Conservation (phyloP, 805 yeast species). For the Alloascoidea hylecoeti region DNA sequence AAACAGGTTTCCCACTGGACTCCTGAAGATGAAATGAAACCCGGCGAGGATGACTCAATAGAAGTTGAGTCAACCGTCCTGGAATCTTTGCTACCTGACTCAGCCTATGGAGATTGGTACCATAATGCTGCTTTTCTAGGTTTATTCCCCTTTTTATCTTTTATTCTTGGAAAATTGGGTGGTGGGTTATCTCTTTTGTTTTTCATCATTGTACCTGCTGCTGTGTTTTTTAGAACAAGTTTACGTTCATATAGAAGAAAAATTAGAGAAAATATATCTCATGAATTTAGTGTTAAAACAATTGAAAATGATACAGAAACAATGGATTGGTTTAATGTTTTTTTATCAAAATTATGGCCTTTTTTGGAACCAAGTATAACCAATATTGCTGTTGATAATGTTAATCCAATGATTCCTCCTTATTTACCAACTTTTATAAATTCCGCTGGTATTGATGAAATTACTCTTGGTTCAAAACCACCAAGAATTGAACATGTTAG, state of each 20-base stretch:
- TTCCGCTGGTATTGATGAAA: conserved; percentile 71
- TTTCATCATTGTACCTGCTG: conserved; percentile 45
- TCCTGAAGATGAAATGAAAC: conserved; percentile 44
- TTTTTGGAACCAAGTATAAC: conserved; percentile 82
- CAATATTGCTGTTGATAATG: conserved; percentile 74
- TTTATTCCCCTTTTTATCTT: conserved; percentile 56
- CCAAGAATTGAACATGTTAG: conserved; percentile 86
- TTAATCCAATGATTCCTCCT: conserved; percentile 68
- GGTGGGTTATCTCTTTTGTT: conserved; percentile 75
- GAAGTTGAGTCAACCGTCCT: conserved; percentile 63
- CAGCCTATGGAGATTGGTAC: conserved; percentile 89
- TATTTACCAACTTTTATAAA: conserved; percentile 79
- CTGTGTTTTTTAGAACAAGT: conserved; percentile 70
- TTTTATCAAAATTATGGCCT: conserved; percentile 86
- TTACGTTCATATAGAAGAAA: conserved; percentile 63
- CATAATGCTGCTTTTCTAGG: conserved; percentile 70
- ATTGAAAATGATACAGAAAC: conserved; percentile 87
- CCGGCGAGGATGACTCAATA: conserved; percentile 51
- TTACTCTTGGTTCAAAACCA: conserved; percentile 92
- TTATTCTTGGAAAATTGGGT: conserved; percentile 63
- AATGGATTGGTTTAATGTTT: conserved; percentile 89
- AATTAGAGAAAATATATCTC: conserved; percentile 69
- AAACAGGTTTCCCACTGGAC: conserved; percentile 86
- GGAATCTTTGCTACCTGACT: conserved; percentile 64
- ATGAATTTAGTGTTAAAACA: conserved; percentile 68